Evolutionary conservation across 352 stramenopile genomes (phyloP).

Genomic region (Thalassiosira exigua): DNA sequence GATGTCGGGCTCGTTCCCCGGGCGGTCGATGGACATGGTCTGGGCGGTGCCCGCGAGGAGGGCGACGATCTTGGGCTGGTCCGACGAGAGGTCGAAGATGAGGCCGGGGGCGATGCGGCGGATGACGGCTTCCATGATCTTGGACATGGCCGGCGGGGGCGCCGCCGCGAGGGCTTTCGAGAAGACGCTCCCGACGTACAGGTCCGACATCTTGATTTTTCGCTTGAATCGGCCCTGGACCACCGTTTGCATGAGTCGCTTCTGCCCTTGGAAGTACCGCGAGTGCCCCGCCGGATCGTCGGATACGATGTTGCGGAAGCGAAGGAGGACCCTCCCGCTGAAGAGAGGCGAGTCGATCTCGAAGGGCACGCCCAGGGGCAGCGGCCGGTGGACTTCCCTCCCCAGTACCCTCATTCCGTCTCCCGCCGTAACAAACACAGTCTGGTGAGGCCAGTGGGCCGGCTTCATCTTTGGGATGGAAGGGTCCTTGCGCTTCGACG

Average conservation of each 20-base stretch:
- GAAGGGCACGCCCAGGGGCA: conserved; percentile 14
- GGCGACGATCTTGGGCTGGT: conserved; percentile 1
- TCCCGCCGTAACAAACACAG: not conserved
- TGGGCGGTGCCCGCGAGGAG: conserved; percentile 22
- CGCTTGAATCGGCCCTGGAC: conserved; percentile 34
- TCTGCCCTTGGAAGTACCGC: conserved; percentile 17
- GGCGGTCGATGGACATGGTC: conserved; percentile 21
- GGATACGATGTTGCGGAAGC: conserved; percentile 1
- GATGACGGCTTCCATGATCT: conserved; percentile 2
- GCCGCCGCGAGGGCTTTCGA: conserved; percentile 5
- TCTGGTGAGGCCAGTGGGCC: not conserved
- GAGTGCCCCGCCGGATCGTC: not conserved
- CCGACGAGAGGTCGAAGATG: conserved; percentile 12
- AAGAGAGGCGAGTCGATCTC: conserved; percentile 22
- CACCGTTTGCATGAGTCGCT: conserved; percentile 16
- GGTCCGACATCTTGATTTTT: conserved; percentile 18
- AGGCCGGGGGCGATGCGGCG: not conserved
- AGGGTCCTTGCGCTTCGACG: too few species aligned
- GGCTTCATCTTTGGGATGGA: not conserved
- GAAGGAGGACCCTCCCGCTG: conserved; percentile 11
- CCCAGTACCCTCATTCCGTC: not conserved
- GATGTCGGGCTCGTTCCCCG: conserved; percentile 33
- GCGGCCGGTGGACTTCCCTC: not conserved
- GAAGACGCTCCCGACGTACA: conserved; percentile 33
- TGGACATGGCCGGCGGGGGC: conserved; percentile 1